Evolutionary conservation across 345 rosid species (phyloP), one percentile per base, ranked within the genome.

Genomic region (Eutrema japonicum): DNA sequence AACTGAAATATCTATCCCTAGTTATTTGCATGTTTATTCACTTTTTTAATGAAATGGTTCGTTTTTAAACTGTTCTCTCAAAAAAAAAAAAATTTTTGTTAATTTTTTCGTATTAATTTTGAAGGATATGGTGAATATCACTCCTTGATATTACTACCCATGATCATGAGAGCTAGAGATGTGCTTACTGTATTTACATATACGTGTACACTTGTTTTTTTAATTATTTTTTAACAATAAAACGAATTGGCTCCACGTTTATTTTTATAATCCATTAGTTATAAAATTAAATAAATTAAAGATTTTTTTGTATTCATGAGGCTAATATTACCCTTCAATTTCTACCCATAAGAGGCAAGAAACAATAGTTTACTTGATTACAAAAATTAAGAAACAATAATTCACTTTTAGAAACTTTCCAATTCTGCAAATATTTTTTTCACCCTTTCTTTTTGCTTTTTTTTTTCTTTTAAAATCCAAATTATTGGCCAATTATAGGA

Each of bases 241-340:
- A 29, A 35, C 6, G 57, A 73, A 47, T 65, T 65, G 71, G 26
- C 66, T 29, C 58, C 77, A 67, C 73, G 60, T 66, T 40, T 65
- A 30, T 11, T 58, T 14, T 54, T 16, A 8, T 4, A 46, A 37
- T 56, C 77, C 36, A 45, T 11, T 45, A 30, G 16, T 42, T 53
- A 29, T 54, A 3, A 55, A 26, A 46, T n/a, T 35, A 45, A 16
- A 22, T 35, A 53, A 22, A 22, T 22, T 22, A 22, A 22, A 22
- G 26, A 18, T 22, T 22, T 22, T 12, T 4, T 27, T 55, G 7
- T 64, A 29, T 3, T 73, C 10, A 33, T 27, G 35, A 55, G 6
- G 22, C 11, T 46, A 13, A 43, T 11, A 12, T 63, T 43, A 29
- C 13, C 50, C n/a, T 51, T 16, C 2, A 41, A 61, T 50, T 10